Percentiles rank a stretch among this genome's conserved stretches.
These are phyloP conservation scores for Malus asiatica DNA, from an alignment of 306 rosid genomes.

Conservation along the genomic window DNA sequence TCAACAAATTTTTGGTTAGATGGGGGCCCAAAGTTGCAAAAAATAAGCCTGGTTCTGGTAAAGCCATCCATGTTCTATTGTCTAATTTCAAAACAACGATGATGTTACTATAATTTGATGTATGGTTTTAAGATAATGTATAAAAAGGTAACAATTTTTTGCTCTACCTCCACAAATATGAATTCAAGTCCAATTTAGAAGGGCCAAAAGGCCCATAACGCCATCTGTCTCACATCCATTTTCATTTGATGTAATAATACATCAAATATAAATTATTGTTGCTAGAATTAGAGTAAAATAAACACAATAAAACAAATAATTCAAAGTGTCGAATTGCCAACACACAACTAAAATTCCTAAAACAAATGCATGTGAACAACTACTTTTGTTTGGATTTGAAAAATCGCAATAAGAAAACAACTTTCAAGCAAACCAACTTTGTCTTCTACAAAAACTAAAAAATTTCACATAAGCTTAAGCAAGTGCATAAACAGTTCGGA, in stretches of 20 bases:
- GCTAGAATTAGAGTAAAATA: neutral
- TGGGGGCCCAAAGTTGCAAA: too few relatives aligned
- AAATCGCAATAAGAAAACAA: neutral
- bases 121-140: neutral
- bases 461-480: neutral
- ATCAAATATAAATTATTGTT: neutral
- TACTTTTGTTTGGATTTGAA: neutral
- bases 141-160: too few relatives aligned
- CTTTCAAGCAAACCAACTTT: neutral
- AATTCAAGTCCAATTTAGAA: neutral
- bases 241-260: neutral
- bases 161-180: neutral
- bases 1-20: too few relatives aligned
- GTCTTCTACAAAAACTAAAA: neutral
- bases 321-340: neutral
- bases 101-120: neutral
- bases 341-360: neutral
- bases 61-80: too few relatives aligned
- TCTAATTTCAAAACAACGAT: neutral
- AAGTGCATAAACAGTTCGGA: neutral
- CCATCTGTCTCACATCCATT: neutral
- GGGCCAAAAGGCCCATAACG: neutral
- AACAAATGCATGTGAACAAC: neutral
- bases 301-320: too few relatives aligned
- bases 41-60: too few relatives aligned